A percentile compares a stretch with the other conserved stretches of the same genome.
Evolutionary conservation across 2,329 filamentous ascomycete species (phyloP).

Genomic region (Colletotrichum sp.): DNA sequence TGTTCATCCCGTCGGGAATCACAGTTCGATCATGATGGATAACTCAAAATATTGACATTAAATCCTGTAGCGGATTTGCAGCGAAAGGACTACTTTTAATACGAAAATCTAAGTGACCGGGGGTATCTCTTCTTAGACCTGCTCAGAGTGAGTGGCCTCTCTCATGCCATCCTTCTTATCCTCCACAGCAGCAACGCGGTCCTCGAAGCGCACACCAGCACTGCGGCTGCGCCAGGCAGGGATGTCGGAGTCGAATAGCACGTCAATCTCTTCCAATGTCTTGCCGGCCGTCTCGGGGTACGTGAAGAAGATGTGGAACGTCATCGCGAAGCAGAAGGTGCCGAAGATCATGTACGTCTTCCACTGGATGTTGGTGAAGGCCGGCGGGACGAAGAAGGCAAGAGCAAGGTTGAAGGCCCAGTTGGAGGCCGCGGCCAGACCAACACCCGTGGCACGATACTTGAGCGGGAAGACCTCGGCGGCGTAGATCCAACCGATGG

Average conservation of each 20-base stretch:
- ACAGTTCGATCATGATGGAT: not conserved
- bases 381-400: constrained; percentile 51
- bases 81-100: not conserved
- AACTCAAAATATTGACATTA: not conserved
- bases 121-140: not conserved
- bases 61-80: not conserved
- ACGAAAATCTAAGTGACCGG: not conserved
- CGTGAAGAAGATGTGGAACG: constrained; percentile 27
- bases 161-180: not conserved
- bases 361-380: constrained; percentile 26
- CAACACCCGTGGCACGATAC: constrained; percentile 58
- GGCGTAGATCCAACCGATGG: constrained; percentile 36
- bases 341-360: constrained; percentile 27
- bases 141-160: not conserved
- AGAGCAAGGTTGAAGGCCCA: constrained; percentile 58
- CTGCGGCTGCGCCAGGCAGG: constrained; percentile 11
- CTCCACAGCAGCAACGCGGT: constrained; percentile 2
- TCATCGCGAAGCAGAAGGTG: constrained; percentile 22
- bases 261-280: constrained; percentile 27
- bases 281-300: constrained; percentile 32
- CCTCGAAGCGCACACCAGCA: not conserved
- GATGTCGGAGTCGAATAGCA: constrained; percentile 19
- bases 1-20: not conserved
- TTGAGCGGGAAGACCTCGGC: constrained; percentile 47
- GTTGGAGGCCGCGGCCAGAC: constrained; percentile 55